These are phyloP conservation scores for Silene latifolia DNA, from an alignment of 148 eudicot genomes.

Conservation along the genomic window DNA sequence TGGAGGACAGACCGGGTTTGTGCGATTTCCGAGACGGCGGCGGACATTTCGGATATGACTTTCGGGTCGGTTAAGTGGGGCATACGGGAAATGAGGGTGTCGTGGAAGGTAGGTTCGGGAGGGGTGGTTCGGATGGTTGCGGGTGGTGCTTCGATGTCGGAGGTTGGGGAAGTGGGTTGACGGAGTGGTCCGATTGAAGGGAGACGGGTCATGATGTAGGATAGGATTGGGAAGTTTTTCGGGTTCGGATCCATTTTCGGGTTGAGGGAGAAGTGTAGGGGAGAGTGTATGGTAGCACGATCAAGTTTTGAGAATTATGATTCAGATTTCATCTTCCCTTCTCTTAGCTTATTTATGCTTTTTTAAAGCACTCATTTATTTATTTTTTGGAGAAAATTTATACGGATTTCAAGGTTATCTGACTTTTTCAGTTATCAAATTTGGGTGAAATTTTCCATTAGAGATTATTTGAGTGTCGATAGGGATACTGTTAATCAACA, in stretches of 20 bases:
- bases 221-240: slow-evolving; percentile 62
- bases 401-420: no score
- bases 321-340: background rate
- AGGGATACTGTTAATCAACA: no score
- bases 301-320: background rate
- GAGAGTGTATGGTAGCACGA: background rate
- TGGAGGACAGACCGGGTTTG: slow-evolving; percentile 57
- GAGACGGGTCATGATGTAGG: slow-evolving; percentile 66
- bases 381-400: no score
- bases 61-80: slow-evolving; percentile 67
- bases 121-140: background rate
- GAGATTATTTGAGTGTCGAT: no score
- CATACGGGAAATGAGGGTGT: slow-evolving; percentile 58
- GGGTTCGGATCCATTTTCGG: slow-evolving; percentile 74
- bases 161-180: slow-evolving; percentile 23
- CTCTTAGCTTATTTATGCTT: background rate
- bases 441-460: no score
- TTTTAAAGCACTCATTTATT: no score
- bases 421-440: no score
- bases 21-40: slow-evolving; percentile 63
- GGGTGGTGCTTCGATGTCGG: slow-evolving; percentile 69
- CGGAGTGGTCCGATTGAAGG: slow-evolving; percentile 40
- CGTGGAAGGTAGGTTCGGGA: slow-evolving; percentile 37
- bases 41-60: slow-evolving; percentile 54
- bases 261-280: background rate